Evolutionary conservation across 179 eudicot species (phyloP), one percentile per base, ranked within the genome.

Genomic region (Drosera spatulata): DNA sequence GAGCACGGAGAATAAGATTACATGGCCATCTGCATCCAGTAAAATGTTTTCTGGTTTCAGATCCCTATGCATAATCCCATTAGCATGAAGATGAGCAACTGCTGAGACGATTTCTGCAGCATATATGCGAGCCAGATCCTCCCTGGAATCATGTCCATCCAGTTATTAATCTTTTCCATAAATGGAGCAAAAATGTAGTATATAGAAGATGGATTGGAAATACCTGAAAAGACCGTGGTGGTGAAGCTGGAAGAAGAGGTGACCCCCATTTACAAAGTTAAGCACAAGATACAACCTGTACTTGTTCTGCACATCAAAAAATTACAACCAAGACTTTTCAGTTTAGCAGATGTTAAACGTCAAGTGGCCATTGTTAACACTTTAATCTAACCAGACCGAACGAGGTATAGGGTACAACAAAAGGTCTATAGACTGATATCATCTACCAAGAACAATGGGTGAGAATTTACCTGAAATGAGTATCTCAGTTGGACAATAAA

Each of bases 21-120:
- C 96, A 66, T 91, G 96, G 78, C 97, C 97, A 75, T 88, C 97
- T 66, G 85, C 97, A 79, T 80, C 97, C 55, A 91, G 76, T 61
- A 88, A 75, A 60, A 91, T 75, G 62, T 88, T 88, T 72, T 91
- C 95, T 46, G 96, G 91, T 74, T 88, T 86, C 40, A 86, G 82
- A 71, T 86, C 95, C 71, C 96, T 81, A 59, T 88, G 96, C 94
- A 88, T 88, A 41, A 82, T 79, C 52, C 95, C 88, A 12, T 84
- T 83, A 59, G 78, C 82, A 70, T 88, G 96, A 59, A 88, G 95
- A 62, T 88, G 95, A 73, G 85, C 83, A 50, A 88, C 96, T 7
- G 96, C 95, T 43, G 86, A 88, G 59, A 88, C 77, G 58, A 86
- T 88, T 73, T 88, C 96, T 57, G 96, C 88, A 39, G 86, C 64